Evolutionary conservation across 495 filamentous ascomycete species (phyloP), one percentile per base, ranked within the genome.

Genomic region (Daldinia childiae): DNA sequence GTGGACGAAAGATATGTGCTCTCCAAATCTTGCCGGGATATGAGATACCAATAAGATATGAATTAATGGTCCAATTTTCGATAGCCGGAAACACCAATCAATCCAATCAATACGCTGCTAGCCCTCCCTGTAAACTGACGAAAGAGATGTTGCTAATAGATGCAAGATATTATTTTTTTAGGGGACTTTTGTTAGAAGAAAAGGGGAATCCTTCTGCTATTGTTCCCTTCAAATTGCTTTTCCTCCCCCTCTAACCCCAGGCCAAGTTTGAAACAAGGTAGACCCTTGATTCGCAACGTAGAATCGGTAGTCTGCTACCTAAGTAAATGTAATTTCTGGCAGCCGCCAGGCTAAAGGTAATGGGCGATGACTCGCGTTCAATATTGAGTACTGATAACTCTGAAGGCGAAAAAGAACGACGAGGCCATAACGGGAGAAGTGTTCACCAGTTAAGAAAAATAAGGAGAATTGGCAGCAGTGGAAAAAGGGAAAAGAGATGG

Each of bases 51-150:
- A 69, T 73, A 73, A 69, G 57, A 73, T 62, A 32, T 50, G 59
- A 65, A 58, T 66, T 69, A 69, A 73, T 69, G 71, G 54, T 52
- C 71, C 66, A 63, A 56, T 69, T 69, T 62, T 66, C 66, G 41
- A 54, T n/a, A 54, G 48, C 51, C 39, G 39, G 39, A 41, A 41
- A 48, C 34, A 48, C 19, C 34, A 36, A 36, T 36, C 34, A 36
- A 64, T 57, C 51, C 66, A 69, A 73, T 69, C 54, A 69, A 29
- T 59, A 57, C 26, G 41, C 8, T 48, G 58, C 41, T 32, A 66
- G 6, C 58, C 62, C 58, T 62, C 62, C 66, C 71, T 69, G 71
- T 19, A 55, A 69, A 71, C 32, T 54, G 65, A 58, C 51, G 30
- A 58, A 65, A 69, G 34, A 56, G 58, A 50, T 41, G 62, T 70